Evolutionary conservation across 148 eudicot genomes (phyloP).

Genomic region (Persicaria maculosa): DNA sequence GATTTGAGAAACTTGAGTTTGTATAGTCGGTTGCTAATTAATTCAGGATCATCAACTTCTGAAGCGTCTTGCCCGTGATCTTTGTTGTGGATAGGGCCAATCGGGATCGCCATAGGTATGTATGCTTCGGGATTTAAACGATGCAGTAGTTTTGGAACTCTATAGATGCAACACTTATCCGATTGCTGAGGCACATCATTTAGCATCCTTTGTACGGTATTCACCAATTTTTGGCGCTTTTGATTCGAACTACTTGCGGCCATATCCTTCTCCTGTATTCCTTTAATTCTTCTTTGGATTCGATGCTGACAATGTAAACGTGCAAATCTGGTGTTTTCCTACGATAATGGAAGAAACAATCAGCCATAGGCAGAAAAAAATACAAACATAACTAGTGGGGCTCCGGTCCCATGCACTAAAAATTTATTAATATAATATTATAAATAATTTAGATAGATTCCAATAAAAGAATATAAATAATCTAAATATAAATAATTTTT

Average conservation of each 20-base stretch:
- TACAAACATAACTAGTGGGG: too few relatives aligned
- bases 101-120: neutral
- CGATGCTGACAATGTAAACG: too few relatives aligned
- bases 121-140: neutral
- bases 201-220: neutral
- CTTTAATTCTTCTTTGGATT: too few relatives aligned
- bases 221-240: too few relatives aligned
- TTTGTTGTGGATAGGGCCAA: conserved; percentile 9
- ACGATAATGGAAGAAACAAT: too few relatives aligned
- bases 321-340: too few relatives aligned
- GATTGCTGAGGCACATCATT: neutral
- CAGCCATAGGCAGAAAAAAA: too few relatives aligned
- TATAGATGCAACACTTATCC: conserved; percentile 7
- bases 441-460: too few relatives aligned
- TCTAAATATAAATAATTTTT: too few relatives aligned
- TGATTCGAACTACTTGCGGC: neutral
- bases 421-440: too few relatives aligned
- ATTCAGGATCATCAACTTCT: neutral
- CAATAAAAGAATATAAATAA: too few relatives aligned
- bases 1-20: neutral
- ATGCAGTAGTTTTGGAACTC: conserved; percentile 1
- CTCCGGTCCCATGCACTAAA: too few relatives aligned
- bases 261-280: neutral
- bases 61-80: neutral
- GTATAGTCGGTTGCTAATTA: neutral